Base-by-base conservation (phyloP, 176 grass and related monocot genomes). In the Triticum urartu region DNA sequence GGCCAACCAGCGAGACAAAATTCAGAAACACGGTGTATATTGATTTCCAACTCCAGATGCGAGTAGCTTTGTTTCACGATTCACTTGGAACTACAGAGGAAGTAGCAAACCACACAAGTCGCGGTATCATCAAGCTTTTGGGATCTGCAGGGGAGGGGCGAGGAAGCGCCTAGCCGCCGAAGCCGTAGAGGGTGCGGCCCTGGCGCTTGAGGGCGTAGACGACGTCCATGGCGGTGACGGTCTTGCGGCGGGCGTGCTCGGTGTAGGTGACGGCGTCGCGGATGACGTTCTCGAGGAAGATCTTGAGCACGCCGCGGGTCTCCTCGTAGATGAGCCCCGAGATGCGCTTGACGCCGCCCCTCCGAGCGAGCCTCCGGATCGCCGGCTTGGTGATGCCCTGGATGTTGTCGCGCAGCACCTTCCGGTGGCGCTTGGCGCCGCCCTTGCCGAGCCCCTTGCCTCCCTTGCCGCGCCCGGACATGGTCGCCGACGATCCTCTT, bases 201-300 rank as follows among this genome's bases (percentile, higher is more conserved):
- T 98, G 95, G 89, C 88, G 91, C 83, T 98, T 95, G 83, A 98
- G 95, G 0, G 93, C 91, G 40, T 95, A 98, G 83, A 95, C 91
- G 59, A 95, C 88, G 75, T 98, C 93, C 91, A 94, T 98, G 88
- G 95, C 89, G 47, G 95, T 95, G 67, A 95, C 89, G 9, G 93
- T 98, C 89, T 95, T 98, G 81, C 90, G 90, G 89, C 88, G 84
- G 45, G 93, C 89, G 81, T 95, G 93, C 91, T 98, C 88, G 0
- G 93, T 98, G 86, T 98, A 98, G 80, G 93, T 98, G 86, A 98
- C 91, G 35, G 86, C 91, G 35, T 98, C 95, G 52, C 93, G 89
- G 80, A 98, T 98, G 59, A 98, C 84, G 35, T 98, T 98, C 93
- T 98, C 91, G 17, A 95, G 91, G 75, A 98, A 98, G 86, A 98